Evolutionary conservation across 2,329 filamentous ascomycete species (phyloP).

Genomic region (Talaromyces sp.): DNA sequence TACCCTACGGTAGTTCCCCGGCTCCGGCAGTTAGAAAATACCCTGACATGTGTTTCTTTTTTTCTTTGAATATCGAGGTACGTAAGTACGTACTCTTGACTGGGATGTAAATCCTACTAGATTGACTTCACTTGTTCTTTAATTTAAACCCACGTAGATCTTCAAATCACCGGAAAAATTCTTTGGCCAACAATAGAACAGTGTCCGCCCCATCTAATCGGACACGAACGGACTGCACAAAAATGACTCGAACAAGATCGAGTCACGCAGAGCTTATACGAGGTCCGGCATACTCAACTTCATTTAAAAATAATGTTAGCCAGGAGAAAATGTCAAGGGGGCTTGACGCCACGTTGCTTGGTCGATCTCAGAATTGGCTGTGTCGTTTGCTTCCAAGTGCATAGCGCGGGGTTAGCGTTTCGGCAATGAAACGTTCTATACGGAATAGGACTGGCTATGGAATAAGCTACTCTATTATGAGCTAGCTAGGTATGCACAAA

Average conservation of each 20-base stretch:
- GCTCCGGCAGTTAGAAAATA: not conserved
- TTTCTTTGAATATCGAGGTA: not conserved
- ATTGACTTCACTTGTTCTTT: not conserved
- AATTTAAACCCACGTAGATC: not conserved
- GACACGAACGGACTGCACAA: not conserved
- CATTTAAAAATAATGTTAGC: not conserved
- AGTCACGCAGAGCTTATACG: not conserved
- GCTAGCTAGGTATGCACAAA: not conserved
- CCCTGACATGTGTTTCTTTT: not conserved
- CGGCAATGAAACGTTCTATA: slow-evolving; percentile 5
- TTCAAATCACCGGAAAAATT: not conserved
- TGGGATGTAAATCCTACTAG: too few species aligned
- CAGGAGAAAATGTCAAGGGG: not conserved
- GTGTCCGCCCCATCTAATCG: not conserved
- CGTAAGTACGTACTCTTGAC: not conserved
- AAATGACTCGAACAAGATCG: not conserved
- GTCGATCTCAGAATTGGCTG: not conserved
- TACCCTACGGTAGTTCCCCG: not conserved
- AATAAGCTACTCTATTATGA: not conserved
- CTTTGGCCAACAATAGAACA: not conserved
- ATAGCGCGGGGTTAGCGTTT: slow-evolving; percentile 8
- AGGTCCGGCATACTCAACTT: not conserved
- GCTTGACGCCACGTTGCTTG: slow-evolving; percentile 5
- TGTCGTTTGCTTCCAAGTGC: not conserved
- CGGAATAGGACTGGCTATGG: not conserved